Conservation (phyloP, 2,329 filamentous ascomycete genomes). For the Epichloe glyceriae region DNA sequence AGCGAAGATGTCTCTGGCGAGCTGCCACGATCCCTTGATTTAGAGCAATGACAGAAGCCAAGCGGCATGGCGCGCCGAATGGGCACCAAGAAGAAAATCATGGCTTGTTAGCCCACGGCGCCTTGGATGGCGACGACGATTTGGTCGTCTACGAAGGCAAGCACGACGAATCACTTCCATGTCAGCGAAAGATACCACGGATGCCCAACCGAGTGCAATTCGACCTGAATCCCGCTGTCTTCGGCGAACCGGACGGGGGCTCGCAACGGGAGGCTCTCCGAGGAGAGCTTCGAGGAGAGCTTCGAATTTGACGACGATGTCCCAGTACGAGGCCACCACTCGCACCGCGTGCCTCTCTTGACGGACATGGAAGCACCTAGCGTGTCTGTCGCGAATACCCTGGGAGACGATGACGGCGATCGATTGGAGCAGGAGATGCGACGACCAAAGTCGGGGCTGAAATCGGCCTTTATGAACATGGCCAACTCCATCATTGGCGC, state of each 20-base stretch:
- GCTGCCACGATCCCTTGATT: slow-evolving; percentile 5
- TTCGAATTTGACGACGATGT: slow-evolving; percentile 31
- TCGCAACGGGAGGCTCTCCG: slow-evolving; percentile 5
- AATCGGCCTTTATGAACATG: slow-evolving; percentile 98
- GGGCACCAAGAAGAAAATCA: slow-evolving; percentile 18
- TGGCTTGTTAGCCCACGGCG: slow-evolving; percentile 16
- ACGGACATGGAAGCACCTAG: slow-evolving; percentile 76
- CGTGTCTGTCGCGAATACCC: slow-evolving; percentile 49
- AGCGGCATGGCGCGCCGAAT: slow-evolving; percentile 17
- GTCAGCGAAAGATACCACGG: slow-evolving; percentile 15
- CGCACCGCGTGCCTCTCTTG: slow-evolving; percentile 56
- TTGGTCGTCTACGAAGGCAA: slow-evolving; percentile 10
- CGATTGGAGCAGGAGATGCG: slow-evolving; percentile 41
- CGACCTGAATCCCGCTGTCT: slow-evolving; percentile 39
- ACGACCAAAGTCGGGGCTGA: slow-evolving; percentile 73
- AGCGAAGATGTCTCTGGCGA: slow-evolving; percentile 8
- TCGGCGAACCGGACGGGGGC: slow-evolving; percentile 16
- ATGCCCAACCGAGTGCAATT: slow-evolving; percentile 65
- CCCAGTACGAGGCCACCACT: slow-evolving; percentile 35
- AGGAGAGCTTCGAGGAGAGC: slow-evolving; percentile 36
- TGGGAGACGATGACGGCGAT: slow-evolving; percentile 22
- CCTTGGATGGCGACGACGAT: slow-evolving; percentile 15
- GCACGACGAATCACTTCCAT: slow-evolving; percentile 5
- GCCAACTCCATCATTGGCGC: slow-evolving; percentile 91
- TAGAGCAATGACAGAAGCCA: slow-evolving; percentile 20